These are phyloP conservation scores for Aspergillus biplanus DNA, from an alignment of 495 filamentous ascomycete genomes.

Conservation along the genomic window DNA sequence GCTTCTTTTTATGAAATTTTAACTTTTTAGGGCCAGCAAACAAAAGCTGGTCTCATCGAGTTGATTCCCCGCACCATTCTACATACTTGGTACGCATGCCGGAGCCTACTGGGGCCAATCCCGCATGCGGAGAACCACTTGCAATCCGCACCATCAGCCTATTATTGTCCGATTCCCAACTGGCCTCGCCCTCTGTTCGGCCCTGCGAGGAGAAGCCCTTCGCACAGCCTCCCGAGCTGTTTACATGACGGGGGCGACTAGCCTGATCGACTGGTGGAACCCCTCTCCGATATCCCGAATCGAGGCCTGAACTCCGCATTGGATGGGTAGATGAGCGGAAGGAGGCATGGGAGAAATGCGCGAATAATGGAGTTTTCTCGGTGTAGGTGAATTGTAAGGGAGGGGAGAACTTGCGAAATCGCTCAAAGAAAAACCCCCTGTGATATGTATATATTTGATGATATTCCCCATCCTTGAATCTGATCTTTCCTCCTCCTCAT, in stretches of 20 bases:
- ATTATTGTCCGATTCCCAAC: background rate
- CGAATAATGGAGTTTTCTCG: background rate
- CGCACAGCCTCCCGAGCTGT: background rate
- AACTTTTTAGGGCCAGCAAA: too few relatives aligned
- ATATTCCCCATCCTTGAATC: slow-evolving; percentile 18
- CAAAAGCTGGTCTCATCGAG: background rate
- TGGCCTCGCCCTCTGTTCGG: background rate
- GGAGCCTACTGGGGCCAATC: background rate
- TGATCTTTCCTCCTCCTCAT: slow-evolving; percentile 15
- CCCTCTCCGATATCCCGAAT: background rate
- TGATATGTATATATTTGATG: slow-evolving; percentile 24
- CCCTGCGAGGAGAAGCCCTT: too few relatives aligned
- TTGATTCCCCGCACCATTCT: background rate
- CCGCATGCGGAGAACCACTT: background rate
- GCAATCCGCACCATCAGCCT: background rate
- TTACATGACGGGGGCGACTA: background rate
- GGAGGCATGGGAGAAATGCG: background rate
- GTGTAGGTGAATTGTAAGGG: background rate
- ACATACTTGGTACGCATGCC: background rate
- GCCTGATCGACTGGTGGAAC: background rate
- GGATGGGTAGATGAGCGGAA: background rate
- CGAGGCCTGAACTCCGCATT: background rate
- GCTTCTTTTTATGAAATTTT: too few relatives aligned
- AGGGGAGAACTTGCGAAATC: slow-evolving; percentile 12
- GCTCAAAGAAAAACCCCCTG: slow-evolving; percentile 1